Evolutionary conservation across 2,329 filamentous ascomycete species (phyloP), one percentile per base, ranked within the genome.

Genomic region (Tolypocladium album): DNA sequence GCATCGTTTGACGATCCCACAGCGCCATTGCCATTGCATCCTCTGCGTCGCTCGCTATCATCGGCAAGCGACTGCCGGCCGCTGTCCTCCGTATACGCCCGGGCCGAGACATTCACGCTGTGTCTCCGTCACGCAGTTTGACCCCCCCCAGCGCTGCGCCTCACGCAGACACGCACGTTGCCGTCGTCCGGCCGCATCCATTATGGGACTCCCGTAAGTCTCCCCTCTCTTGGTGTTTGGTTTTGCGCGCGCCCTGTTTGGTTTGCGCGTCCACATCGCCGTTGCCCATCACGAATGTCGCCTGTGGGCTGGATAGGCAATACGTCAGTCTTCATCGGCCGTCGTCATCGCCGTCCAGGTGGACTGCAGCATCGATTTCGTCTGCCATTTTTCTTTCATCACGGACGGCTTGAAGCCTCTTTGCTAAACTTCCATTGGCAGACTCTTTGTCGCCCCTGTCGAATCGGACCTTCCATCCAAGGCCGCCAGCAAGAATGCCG

Each of bases 121-220:
- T 36, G 27, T 17, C 17, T 53, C 4, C 17, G 36, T 22, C 31
- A 53, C 39, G 22, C 53, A n/a, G 56, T 39, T 22, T 8, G 40
- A 36, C 11, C 20, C 24, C 24, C 15, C 5, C 27, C 27, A 31
- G 4, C 11, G 31, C 24, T n/a, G 40, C 38, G 55, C 24, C 24
- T 42, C 38, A 36, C 47, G 1, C 27, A 34, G 6, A 31, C 27
- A 15, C 50, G 20, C 31, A 27, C 45, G 31, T 36, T 17, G 50
- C 31, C 31, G 9, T 38, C 50, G 17, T 38, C 50, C 11, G 1
- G 31, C 15, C 50, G 50, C 31, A 34, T 59, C n/a, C 66, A 67
- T 53, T 57, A 79, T 79, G 77, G 77, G 77, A 67, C 77, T 79
- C 57, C 77, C 77, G 77, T 79, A 75, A 77, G 77, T 77, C 61